Conservation (phyloP, 805 yeast genomes). For the Ogataea wickerhamii region DNA sequence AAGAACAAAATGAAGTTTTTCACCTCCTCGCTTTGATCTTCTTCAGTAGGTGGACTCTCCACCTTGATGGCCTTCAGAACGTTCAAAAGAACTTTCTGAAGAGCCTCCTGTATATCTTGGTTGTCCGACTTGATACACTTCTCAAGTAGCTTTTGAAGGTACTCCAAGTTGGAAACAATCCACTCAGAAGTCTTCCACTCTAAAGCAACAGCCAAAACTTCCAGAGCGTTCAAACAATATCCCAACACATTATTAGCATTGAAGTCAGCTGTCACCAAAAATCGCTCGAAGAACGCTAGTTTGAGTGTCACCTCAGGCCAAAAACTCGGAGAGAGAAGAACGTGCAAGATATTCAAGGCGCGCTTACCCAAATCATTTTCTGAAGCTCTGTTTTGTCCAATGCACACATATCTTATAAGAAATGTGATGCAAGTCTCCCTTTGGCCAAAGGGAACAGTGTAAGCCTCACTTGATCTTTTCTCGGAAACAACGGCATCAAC, state of each 20-base stretch:
- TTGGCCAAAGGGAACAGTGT: constrained; percentile 68
- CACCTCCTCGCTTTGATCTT: constrained; percentile 60
- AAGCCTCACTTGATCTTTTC: constrained; percentile 31
- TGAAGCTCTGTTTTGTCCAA: constrained; percentile 78
- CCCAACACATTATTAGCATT: constrained; percentile 66
- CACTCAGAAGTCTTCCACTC: constrained; percentile 74
- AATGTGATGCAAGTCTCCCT: constrained; percentile 89
- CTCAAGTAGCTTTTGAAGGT: constrained; percentile 70
- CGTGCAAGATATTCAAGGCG: constrained; percentile 74
- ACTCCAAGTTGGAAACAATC: constrained; percentile 68
- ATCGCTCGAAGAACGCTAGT: constrained; percentile 82
- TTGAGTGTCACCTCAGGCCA: constrained; percentile 93
- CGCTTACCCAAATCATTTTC: constrained; percentile 80
- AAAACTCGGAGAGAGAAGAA: constrained; percentile 62
- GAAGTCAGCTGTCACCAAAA: constrained; percentile 73
- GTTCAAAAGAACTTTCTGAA: constrained; percentile 69
- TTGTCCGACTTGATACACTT: constrained; percentile 79
- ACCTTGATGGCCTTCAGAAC: constrained; percentile 63
- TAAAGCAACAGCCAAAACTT: constrained; percentile 78
- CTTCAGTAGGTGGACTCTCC: constrained; percentile 38
- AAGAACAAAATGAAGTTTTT: constrained; percentile 59
- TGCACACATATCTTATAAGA: constrained; percentile 81
- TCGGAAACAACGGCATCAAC: neutral
- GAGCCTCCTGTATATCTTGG: constrained; percentile 80
- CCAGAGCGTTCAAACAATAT: constrained; percentile 85